Evolutionary conservation across 78 protist genomes (phyloP).

Genomic region (Pigoraptor vietnamica): DNA sequence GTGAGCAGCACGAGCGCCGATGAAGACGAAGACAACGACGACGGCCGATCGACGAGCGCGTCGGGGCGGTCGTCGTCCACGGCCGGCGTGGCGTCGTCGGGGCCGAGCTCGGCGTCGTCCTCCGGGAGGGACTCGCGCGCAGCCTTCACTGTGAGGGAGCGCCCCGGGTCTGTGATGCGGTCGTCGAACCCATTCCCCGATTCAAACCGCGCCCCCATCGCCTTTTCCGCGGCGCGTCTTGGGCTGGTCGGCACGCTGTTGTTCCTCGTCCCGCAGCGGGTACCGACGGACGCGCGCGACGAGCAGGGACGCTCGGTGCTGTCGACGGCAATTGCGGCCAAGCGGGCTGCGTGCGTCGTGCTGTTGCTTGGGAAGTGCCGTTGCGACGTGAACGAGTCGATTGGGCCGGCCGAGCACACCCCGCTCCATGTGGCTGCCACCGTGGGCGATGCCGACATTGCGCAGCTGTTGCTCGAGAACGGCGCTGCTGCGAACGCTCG

Average conservation of each 20-base stretch:
- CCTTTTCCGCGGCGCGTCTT: background rate
- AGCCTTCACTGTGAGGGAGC: background rate
- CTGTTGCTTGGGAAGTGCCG: background rate
- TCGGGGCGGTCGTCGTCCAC: no score
- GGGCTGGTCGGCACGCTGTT: background rate
- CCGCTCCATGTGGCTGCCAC: background rate
- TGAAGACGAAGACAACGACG: no score
- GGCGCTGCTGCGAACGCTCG: background rate
- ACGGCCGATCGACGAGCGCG: no score
- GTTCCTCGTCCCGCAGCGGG: background rate
- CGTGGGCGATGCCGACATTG: background rate
- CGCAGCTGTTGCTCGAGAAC: background rate
- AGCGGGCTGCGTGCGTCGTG: background rate
- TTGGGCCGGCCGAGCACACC: background rate
- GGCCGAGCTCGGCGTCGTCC: background rate
- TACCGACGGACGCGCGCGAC: background rate
- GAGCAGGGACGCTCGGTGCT: background rate
- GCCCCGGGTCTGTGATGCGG: background rate
- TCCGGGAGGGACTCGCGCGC: background rate
- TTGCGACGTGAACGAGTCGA: background rate
- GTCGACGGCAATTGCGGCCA: background rate
- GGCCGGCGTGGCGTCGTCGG: no score
- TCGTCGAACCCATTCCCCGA: background rate
- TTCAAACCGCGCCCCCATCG: background rate
- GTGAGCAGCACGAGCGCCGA: background rate